phyloP scores from a whole-genome alignment of 2,329 filamentous ascomycete genomes.

The Ascocoryne sarcoides region DNA sequence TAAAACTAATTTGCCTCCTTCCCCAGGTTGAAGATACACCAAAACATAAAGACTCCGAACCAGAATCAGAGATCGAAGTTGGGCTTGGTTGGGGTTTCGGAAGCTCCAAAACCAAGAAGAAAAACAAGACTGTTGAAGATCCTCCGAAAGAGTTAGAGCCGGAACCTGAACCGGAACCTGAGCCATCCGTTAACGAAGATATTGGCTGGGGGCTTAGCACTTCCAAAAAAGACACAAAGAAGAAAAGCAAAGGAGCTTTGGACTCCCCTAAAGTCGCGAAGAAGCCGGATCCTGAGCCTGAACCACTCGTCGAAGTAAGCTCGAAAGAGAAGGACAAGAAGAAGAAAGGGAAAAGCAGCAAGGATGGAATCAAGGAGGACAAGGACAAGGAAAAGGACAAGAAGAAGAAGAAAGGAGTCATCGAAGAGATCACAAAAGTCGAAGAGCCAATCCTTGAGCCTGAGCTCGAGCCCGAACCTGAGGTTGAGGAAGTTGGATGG shows the following conservation, averaged over 20 bases:
- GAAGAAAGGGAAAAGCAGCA: conserved; percentile 38
- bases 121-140: conserved; percentile 25
- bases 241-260: conserved; percentile 29
- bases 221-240: conserved; percentile 42
- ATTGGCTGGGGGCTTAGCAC: conserved; percentile 34
- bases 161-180: conserved; percentile 14
- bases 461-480: conserved; percentile 27
- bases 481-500: conserved; percentile 26
- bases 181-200: conserved; percentile 32
- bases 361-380: not conserved
- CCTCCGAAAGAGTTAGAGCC: not conserved
- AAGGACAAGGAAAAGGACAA: conserved; percentile 6
- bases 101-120: conserved; percentile 20
- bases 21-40: conserved; percentile 19
- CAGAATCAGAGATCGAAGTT: conserved; percentile 19
- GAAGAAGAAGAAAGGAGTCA: conserved; percentile 29
- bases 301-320: too few species aligned
- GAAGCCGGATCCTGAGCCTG: conserved; percentile 28
- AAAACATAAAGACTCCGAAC: too few species aligned
- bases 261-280: conserved; percentile 21
- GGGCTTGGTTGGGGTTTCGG: conserved; percentile 20
- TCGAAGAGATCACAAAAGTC: conserved; percentile 13
- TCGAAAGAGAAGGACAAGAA: conserved; percentile 23
- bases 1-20: too few species aligned
- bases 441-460: conserved; percentile 33